Percentiles rank a stretch among this genome's conserved stretches.
Evolutionary conservation across 2,329 filamentous ascomycete species (phyloP).

Genomic region (Beauveria medogensis): DNA sequence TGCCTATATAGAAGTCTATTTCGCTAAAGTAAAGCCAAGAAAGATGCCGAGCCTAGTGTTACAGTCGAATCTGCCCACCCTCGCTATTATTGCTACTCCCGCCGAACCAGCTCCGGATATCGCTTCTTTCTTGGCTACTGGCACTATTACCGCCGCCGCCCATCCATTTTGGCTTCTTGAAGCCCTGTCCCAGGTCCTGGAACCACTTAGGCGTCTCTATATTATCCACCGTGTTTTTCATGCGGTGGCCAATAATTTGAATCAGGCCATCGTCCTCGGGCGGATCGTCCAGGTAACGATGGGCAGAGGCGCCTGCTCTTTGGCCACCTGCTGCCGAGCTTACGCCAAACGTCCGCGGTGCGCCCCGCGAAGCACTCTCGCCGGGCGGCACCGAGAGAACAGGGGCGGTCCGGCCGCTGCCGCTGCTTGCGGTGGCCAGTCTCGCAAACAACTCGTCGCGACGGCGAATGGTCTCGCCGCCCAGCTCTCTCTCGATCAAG

Average conservation of each 20-base stretch:
- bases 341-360: constrained; percentile 35
- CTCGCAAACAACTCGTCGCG: constrained; percentile 35
- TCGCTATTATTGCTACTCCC: constrained; percentile 27
- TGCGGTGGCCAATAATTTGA: constrained; percentile 70
- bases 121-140: constrained; percentile 25
- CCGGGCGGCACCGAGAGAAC: constrained; percentile 40
- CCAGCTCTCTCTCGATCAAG: constrained; percentile 79
- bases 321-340: constrained; percentile 20
- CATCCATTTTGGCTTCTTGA: constrained; percentile 80
- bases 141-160: constrained; percentile 44
- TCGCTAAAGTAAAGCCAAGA: neutral
- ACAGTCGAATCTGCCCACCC: constrained; percentile 26
- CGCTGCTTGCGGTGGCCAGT: constrained; percentile 17
- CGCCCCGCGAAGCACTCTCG: constrained; percentile 24
- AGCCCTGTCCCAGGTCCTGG: constrained; percentile 56
- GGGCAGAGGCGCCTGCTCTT: constrained; percentile 21
- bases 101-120: constrained; percentile 51
- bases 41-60: neutral
- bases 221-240: constrained; percentile 87
- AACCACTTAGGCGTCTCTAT: constrained; percentile 78
- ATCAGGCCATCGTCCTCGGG: constrained; percentile 76
- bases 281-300: constrained; percentile 37
- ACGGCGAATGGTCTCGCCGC: constrained; percentile 50
- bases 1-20: neutral
- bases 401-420: constrained; percentile 31